Base-by-base conservation (phyloP, 2,329 filamentous ascomycete genomes). In the Plectosphaerella sp. region DNA sequence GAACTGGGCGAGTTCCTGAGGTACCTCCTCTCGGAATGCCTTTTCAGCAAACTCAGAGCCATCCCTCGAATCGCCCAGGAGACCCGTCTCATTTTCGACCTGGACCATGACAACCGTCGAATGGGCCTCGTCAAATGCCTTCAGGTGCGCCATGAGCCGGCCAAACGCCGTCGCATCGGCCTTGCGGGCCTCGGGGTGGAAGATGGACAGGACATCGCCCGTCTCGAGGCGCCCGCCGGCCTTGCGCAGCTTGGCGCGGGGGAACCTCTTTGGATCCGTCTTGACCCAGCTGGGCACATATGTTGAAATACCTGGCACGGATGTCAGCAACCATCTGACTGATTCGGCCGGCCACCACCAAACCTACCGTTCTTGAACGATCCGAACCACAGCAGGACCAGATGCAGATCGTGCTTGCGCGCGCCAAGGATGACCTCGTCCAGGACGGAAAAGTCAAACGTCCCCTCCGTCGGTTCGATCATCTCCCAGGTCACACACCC, bases 41-140 rank as follows among this genome's bases (percentile, higher is more conserved):
- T 65, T 54, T 15, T 73, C 63, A 5, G 72, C 74, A 8, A 57
- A 57, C 4, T 58, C 54, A n/a, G 64, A 69, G 4, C 70, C 63
- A 54, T 78, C 77, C 24, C 74, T 65, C 3, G 69, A 77, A 54
- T 79, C 75, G 0, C 75, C 74, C 1, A 79, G 63, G 4, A 79
- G 50, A 0, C 77, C 76, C 0, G 64, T 65, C 58, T 79, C 76
- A 48, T 79, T 79, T 59, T 80, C 73, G 4, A 80, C 76, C 54
- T 79, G 76, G 1, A 78, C 70, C 76, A 79, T 79, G 9, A 79
- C 56, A 1, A 79, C 74, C 0, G 75, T 79, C 1, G 64, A 68
- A 45, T 77, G 65, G 5, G 62, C 58, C 43, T 63, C 62, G 46
- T 79, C 75, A 5, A 78, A 51, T 8, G 71, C 62, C 36, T 70